Evolutionary conservation across 2,329 filamentous ascomycete genomes (phyloP), one percentile per base, ranked within the genome.

Genomic region (Exophiala alcalophila): DNA sequence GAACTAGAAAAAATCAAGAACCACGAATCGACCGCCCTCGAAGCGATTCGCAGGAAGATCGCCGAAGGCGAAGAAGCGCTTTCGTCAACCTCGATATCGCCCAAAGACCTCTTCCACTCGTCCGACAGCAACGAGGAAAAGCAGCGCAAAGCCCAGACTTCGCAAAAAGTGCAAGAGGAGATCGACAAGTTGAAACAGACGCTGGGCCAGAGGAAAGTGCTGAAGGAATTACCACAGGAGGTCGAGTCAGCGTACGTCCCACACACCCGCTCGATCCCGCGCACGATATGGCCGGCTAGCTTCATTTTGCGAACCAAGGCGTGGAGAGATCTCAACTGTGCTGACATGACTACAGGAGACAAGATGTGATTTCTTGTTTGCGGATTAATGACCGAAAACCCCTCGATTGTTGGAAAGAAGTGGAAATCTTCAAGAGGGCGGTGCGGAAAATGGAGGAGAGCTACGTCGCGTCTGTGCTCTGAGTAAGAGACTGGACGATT

Each of bases 321-420:
- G 12, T n/a, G 18, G 4, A n/a, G 3, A 31, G 12, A 6, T n/a
- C 12, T 5, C 18, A 29, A 2, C 15, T 11, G 35, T 33, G 36
- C 37, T 47, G 31, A 47, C 32, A 4, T n/a, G 31, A 18, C 16
- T 27, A 20, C 24, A 52, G 49, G 14, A 84, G 88, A 65, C 73
- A 78, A 55, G 80, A 83, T 47, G 81, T 96, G 42, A 79, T 92
- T 51, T 76, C 78, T 57, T 97, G 91, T 65, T 72, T 97, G 72
- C 74, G 85, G 50, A 76, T 83, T 60, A 83, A 96, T 65, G 90
- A 96, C 67, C 76, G 88, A 53, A 78, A 88, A 65, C 90, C 91
- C 63, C 72, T 96, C 62, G 86, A 96, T 72, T 97, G 91, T 76
- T 96, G 86, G 85, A 77, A 82, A 67, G 89, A 96, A 77, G 88